Base-by-base conservation (phyloP, 257 asterid species). In the Solanum chiquidenum region DNA sequence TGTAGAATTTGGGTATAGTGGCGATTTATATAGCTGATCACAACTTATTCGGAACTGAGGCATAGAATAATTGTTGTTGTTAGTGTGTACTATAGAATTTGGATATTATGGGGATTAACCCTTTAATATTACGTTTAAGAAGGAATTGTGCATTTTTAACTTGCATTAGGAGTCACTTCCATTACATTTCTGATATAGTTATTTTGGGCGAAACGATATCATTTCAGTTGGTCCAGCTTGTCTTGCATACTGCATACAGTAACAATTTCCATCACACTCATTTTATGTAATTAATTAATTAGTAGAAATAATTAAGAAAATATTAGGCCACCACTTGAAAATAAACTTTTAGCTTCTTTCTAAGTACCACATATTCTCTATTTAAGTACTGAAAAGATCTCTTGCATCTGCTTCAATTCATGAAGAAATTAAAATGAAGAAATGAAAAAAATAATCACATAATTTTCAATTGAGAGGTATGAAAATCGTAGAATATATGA, bases 311-410 rank as follows among this genome's bases (percentile, higher is more conserved):
- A 68, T 33, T 52, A 52, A 52, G n/a, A 14, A 66, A 29, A 27
- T 20, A 23, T 29, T 46, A 46, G 55, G 40, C 4, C 9, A 25
- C 12, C 12, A 94, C 98, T 98, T 94, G 97, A 91, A 96, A 96
- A 84, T 94, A 96, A 84, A 77, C 86, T 93, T 95, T 93, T 40
- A 96, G 94, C 86, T 96, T 95, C 94, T 90, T 94, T 89, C 27
- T 93, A 2, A 96, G 93, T 84, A 95, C 74, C 42, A 91, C 87
- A 90, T 94, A 89, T 92, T 96, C 98, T 91, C 89, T 94, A 91
- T 95, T 96, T 87, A 96, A 76, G 62, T 92, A 97, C 62, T 92
- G 94, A 88, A 94, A 95, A 86, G 91, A 90, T 90, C 91, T 93
- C 93, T 90, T 94, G 93, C 97, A 95, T 90, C 99, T 96, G 91